Percentiles rank a stretch among this genome's conserved stretches.
These are phyloP conservation scores for Cryptococcus sp. DNA, from an alignment of 1,284 basidiomycete genomes.

Conservation along the genomic window DNA sequence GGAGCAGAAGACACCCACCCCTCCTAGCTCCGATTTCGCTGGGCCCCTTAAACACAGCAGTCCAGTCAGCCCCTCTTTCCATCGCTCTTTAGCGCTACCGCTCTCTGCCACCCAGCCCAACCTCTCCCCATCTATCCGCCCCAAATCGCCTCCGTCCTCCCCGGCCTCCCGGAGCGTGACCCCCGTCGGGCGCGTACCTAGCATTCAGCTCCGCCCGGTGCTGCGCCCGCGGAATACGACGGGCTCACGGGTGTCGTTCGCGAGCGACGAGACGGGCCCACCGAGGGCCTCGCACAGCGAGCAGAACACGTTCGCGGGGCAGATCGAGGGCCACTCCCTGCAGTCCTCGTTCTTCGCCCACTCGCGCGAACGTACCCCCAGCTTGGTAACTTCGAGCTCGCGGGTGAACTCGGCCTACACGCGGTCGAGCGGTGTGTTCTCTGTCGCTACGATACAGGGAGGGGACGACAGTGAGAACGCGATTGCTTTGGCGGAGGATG, in stretches of 20 bases:
- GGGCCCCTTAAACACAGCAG: background rate
- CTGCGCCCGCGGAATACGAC: slow-evolving; percentile 23
- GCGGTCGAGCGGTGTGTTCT: slow-evolving; percentile 33
- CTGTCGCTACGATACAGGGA: slow-evolving; percentile 26
- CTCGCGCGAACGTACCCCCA: slow-evolving; percentile 41
- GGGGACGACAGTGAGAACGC: slow-evolving; percentile 25
- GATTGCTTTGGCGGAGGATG: slow-evolving; percentile 23
- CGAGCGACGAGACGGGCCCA: slow-evolving; percentile 5
- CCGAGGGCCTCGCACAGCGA: background rate
- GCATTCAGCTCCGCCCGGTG: slow-evolving; percentile 14
- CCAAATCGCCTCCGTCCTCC: slow-evolving; percentile 16
- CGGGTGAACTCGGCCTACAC: slow-evolving; percentile 33
- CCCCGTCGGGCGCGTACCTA: slow-evolving; percentile 9
- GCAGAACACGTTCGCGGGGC: too few relatives aligned
- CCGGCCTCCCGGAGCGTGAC: slow-evolving; percentile 15
- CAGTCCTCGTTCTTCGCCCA: slow-evolving; percentile 12
- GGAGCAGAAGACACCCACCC: slow-evolving; percentile 15
- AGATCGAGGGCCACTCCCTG: too few relatives aligned
- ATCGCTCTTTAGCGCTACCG: slow-evolving; percentile 5
- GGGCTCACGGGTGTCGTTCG: slow-evolving; percentile 32
- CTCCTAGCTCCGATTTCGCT: slow-evolving; percentile 6
- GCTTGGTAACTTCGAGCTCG: slow-evolving; percentile 37
- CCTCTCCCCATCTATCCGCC: slow-evolving; percentile 16
- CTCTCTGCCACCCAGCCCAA: slow-evolving; percentile 23
- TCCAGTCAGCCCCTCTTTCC: slow-evolving; percentile 2